Evolutionary conservation across 306 rosid genomes (phyloP).

Genomic region (Malus fusca): DNA sequence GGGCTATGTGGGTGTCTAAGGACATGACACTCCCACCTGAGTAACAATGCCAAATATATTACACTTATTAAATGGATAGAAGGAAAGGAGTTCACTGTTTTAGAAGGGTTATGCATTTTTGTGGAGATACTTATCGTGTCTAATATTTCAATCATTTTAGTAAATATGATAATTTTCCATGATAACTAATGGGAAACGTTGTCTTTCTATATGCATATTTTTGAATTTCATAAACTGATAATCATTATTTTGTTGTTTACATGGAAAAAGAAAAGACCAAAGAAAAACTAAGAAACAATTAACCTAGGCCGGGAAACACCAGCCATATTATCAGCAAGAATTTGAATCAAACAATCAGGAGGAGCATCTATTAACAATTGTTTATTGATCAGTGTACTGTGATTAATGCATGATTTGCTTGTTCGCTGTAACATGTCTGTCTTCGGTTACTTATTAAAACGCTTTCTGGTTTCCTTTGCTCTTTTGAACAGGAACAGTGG

Average conservation of each 20-base stretch:
- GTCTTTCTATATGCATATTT: background rate
- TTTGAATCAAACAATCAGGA: background rate
- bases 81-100: background rate
- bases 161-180: background rate
- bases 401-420: background rate
- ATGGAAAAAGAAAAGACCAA: background rate
- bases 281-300: background rate
- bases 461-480: constrained; percentile 13
- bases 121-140: background rate
- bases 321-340: background rate
- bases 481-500: constrained; percentile 59
- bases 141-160: background rate
- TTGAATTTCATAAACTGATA: background rate
- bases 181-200: background rate
- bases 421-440: background rate
- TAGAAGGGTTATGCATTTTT: background rate
- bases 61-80: background rate
- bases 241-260: background rate
- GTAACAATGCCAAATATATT: background rate
- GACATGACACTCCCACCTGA: background rate
- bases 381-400: background rate
- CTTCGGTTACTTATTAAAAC: background rate
- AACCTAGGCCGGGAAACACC: background rate
- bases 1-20: background rate
- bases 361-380: background rate